A percentile compares a stretch with the other conserved stretches of the same genome.
These are phyloP conservation scores for Penicillium dipodomyicola DNA, from an alignment of 495 filamentous ascomycete species.

Conservation along the genomic window DNA sequence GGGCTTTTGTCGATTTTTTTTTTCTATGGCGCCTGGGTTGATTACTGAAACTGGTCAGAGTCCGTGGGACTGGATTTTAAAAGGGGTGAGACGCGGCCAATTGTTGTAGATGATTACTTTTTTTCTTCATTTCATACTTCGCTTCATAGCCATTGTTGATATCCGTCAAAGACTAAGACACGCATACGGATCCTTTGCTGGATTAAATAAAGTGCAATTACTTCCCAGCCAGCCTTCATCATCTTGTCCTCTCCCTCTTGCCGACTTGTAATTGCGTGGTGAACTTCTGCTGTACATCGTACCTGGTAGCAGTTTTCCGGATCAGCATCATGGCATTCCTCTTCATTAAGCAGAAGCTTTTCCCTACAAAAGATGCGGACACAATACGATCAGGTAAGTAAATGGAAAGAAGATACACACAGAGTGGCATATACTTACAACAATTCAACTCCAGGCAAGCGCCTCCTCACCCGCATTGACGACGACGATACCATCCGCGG, in stretches of 20 bases:
- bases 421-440: slow-evolving; percentile 10
- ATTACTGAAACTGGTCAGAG: slow-evolving; percentile 14
- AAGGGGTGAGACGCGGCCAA: slow-evolving; percentile 13
- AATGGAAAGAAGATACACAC: slow-evolving; percentile 6
- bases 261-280: not conserved
- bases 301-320: not conserved
- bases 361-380: slow-evolving; percentile 26
- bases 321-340: slow-evolving; percentile 37
- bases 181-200: not conserved
- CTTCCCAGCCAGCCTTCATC: not conserved
- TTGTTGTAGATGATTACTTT: not conserved
- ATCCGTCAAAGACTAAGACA: slow-evolving; percentile 1
- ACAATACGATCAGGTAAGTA: slow-evolving; percentile 23
- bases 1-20: slow-evolving; percentile 8
- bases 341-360: slow-evolving; percentile 46
- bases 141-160: slow-evolving; percentile 6
- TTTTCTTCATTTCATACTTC: slow-evolving; percentile 1
- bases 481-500: slow-evolving; percentile 33
- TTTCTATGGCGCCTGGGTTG: not conserved
- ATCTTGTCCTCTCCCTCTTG: not conserved
- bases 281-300: not conserved
- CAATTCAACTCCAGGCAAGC: slow-evolving; percentile 28
- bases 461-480: slow-evolving; percentile 33
- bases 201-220: not conserved
- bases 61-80: slow-evolving; percentile 12